These are phyloP conservation scores for Scutellaria minor DNA, from an alignment of 257 asterid genomes.

Conservation along the genomic window DNA sequence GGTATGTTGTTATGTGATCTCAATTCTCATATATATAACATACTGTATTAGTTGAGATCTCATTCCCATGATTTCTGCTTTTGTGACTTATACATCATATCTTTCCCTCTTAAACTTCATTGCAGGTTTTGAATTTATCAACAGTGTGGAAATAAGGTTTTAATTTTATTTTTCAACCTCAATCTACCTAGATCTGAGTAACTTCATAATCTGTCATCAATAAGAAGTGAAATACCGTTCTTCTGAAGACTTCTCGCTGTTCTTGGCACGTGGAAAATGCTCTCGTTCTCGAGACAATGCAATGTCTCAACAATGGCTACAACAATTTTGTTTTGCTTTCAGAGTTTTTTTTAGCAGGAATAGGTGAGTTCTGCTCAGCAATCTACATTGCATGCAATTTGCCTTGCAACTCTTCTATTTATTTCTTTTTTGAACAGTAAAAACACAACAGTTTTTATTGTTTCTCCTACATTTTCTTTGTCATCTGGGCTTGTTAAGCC, in stretches of 20 bases:
- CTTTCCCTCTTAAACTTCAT: conserved; percentile 1
- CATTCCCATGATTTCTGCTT: background rate
- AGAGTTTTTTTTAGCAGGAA: conserved; percentile 24
- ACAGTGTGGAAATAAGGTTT: background rate
- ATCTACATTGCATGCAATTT: no score
- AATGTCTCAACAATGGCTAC: background rate
- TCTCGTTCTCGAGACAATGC: background rate
- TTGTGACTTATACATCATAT: background rate
- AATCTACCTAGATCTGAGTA: background rate
- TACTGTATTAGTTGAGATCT: background rate
- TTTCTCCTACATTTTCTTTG: no score
- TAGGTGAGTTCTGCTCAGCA: conserved; percentile 14
- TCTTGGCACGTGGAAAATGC: background rate
- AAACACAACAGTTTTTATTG: no score
- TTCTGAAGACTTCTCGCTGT: background rate
- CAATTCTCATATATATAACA: background rate
- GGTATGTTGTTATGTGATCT: conserved; percentile 23
- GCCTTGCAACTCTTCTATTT: no score
- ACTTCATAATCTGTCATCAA: conserved; percentile 18
- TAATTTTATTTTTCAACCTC: no score
- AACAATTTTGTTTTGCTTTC: background rate
- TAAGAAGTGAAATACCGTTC: conserved; percentile 13
- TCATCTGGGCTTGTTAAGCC: no score
- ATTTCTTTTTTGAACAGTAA: no score
- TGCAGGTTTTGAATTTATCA: conserved; percentile 28